These are phyloP conservation scores for Penicillium sumatraense DNA, from an alignment of 2,329 filamentous ascomycete species.

Conservation along the genomic window DNA sequence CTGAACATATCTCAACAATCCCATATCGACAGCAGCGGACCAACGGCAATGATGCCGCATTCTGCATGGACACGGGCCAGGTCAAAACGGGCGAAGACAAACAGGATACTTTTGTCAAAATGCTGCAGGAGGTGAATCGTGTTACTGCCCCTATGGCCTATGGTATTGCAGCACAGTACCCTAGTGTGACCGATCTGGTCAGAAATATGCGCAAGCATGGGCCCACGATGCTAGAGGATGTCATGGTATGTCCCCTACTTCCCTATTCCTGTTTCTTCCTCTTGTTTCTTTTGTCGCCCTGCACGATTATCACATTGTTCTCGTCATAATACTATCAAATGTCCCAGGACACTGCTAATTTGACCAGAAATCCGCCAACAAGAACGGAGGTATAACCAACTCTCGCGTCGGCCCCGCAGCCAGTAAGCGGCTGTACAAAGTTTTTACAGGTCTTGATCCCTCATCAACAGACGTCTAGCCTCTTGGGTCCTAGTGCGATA, in stretches of 20 bases:
- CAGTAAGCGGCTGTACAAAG: slow-evolving; percentile 53
- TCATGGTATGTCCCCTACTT: slow-evolving; percentile 45
- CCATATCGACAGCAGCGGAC: slow-evolving; percentile 65
- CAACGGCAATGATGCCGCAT: slow-evolving; percentile 58
- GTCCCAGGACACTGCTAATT: neutral
- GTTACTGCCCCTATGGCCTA: slow-evolving; percentile 75
- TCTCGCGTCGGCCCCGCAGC: slow-evolving; percentile 53
- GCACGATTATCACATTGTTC: neutral
- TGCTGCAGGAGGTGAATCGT: slow-evolving; percentile 75
- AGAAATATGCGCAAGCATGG: slow-evolving; percentile 63
- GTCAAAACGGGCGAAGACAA: slow-evolving; percentile 70
- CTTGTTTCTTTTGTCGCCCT: neutral
- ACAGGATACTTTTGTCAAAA: slow-evolving; percentile 70
- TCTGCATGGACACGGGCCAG: slow-evolving; percentile 81
- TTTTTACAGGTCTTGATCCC: slow-evolving; percentile 54
- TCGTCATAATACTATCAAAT: neutral
- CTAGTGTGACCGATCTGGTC: slow-evolving; percentile 62
- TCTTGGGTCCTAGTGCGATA: neutral
- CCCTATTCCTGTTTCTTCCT: neutral
- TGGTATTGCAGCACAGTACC: slow-evolving; percentile 67
- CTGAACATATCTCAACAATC: slow-evolving; percentile 76
- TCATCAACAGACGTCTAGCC: slow-evolving; percentile 47
- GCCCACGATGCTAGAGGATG: slow-evolving; percentile 64
- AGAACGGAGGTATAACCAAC: slow-evolving; percentile 50
- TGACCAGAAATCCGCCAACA: slow-evolving; percentile 53